These are phyloP conservation scores for Chytriomyces confervae DNA, from an alignment of 192 early-diverging fungal species.

Conservation along the genomic window DNA sequence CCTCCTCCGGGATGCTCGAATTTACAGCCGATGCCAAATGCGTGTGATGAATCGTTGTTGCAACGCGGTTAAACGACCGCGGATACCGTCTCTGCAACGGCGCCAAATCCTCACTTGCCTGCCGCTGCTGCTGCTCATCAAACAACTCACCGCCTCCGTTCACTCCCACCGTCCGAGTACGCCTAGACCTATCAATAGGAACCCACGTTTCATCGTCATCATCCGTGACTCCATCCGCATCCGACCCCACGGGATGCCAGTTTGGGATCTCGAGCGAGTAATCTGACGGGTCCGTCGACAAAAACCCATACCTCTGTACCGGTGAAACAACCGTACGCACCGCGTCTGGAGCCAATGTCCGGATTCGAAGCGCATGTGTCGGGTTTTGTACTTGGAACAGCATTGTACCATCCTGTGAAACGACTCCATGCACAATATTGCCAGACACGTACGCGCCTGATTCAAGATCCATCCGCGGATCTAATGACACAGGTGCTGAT, in stretches of 20 bases:
- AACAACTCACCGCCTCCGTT: neutral
- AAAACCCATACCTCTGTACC: neutral
- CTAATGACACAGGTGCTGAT: neutral
- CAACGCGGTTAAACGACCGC: neutral
- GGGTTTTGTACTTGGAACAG: too few relatives aligned
- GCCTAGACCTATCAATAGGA: neutral
- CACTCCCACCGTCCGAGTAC: neutral
- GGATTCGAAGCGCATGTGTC: too few relatives aligned
- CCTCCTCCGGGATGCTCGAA: neutral
- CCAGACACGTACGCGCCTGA: neutral
- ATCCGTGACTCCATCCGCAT: neutral
- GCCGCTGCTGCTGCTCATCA: neutral
- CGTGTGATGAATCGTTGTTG: too few relatives aligned
- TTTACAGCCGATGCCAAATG: too few relatives aligned
- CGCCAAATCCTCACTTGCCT: neutral
- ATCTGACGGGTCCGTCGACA: neutral
- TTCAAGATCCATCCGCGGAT: constrained; percentile 21
- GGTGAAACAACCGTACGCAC: too few relatives aligned
- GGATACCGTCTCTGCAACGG: constrained; percentile 9
- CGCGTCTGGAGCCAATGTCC: too few relatives aligned
- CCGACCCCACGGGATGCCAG: neutral
- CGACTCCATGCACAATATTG: neutral
- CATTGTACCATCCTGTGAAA: neutral
- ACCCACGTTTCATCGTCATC: constrained; percentile 22
- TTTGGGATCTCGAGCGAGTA: neutral